Evolutionary conservation across 2,329 filamentous ascomycete species (phyloP).

Genomic region (Dactylellina drechsleri): DNA sequence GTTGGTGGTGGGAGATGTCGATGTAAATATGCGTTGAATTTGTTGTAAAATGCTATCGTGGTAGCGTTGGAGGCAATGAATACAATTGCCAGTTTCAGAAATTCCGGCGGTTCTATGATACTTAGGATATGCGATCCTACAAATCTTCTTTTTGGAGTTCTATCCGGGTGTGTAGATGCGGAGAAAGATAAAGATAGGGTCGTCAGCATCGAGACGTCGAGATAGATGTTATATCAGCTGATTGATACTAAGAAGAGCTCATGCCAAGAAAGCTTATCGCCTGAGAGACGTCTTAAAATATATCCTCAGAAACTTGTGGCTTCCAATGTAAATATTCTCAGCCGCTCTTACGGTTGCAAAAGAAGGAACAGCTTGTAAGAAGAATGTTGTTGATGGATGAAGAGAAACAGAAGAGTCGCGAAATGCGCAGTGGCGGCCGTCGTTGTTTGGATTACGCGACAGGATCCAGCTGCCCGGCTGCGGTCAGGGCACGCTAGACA

Average conservation of each 20-base stretch:
- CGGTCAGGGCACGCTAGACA: neutral
- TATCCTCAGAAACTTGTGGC: too few relatives aligned
- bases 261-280: neutral
- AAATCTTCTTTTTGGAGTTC: too few relatives aligned
- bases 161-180: too few relatives aligned
- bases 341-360: too few relatives aligned
- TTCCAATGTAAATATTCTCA: too few relatives aligned
- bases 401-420: neutral
- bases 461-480: constrained; percentile 3
- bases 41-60: neutral
- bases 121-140: too few relatives aligned
- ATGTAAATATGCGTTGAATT: constrained; percentile 2
- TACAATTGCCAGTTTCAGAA: neutral
- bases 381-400: neutral
- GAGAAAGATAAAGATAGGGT: too few relatives aligned
- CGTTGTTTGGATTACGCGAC: constrained; percentile 8
- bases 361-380: too few relatives aligned
- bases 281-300: too few relatives aligned
- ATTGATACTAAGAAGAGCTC: neutral
- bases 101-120: too few relatives aligned
- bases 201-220: too few relatives aligned
- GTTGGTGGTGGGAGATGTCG: neutral
- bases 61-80: neutral
- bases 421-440: neutral
- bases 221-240: too few relatives aligned